A percentile compares a stretch with the other conserved stretches of the same genome.
phyloP scores from a whole-genome alignment of 768 basidiomycete species.

The Leucocoprinus sp. region DNA sequence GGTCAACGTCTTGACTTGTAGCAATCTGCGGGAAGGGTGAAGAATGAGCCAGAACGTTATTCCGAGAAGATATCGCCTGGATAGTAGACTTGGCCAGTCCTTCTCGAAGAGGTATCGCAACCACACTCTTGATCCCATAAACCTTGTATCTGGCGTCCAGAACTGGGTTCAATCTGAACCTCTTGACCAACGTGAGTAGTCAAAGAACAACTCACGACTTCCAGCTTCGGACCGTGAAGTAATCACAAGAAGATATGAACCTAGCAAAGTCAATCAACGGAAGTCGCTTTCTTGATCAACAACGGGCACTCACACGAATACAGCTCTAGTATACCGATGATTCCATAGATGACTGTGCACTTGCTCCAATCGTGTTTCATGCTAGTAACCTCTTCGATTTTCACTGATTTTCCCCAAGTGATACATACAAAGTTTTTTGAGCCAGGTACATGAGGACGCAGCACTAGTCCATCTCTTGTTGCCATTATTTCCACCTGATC shows the following conservation, averaged over 20 bases:
- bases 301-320: conserved; percentile 48
- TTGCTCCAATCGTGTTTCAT: conserved; percentile 44
- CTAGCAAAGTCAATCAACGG: conserved; percentile 26
- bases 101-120: conserved; percentile 64
- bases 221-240: conserved; percentile 57
- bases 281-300: conserved; percentile 8
- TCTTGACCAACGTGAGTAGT: conserved; percentile 1
- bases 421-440: conserved; percentile 22
- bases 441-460: conserved; percentile 46
- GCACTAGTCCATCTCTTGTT: conserved; percentile 54
- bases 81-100: conserved; percentile 50
- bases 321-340: conserved; percentile 66
- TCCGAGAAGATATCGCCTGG: conserved; percentile 43
- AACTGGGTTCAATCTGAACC: conserved; percentile 33
- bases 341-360: conserved; percentile 59
- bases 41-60: conserved; percentile 33
- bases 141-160: conserved; percentile 54
- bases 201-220: conserved; percentile 39
- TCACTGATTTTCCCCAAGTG: conserved; percentile 52
- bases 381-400: conserved; percentile 43
- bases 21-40: conserved; percentile 31
- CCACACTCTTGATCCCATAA: conserved; percentile 61
- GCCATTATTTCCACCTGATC: conserved; percentile 57
- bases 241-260: conserved; percentile 70
- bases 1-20: conserved; percentile 14